Percentiles rank a stretch among this genome's conserved stretches.
Evolutionary conservation across 192 early-diverging fungal species (phyloP).

Genomic region (Geranomyces michiganensis): DNA sequence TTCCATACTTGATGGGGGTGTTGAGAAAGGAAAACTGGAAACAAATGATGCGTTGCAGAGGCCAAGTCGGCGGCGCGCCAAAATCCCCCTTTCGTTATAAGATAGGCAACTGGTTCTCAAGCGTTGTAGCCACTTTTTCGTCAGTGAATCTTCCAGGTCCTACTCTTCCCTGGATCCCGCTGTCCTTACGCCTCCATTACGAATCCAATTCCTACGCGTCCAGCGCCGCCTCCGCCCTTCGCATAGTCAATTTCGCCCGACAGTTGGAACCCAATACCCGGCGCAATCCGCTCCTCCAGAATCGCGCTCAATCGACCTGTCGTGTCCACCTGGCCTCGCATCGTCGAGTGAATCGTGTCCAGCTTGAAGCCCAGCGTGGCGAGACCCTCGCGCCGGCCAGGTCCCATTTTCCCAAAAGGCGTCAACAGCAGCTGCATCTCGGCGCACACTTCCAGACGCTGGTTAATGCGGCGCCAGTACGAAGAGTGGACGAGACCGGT

Average conservation of each 20-base stretch:
- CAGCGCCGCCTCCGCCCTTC: slow-evolving; percentile 64
- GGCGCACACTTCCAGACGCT: slow-evolving; percentile 90
- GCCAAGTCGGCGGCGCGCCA: no score
- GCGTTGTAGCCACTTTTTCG: no score
- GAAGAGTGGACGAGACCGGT: slow-evolving; percentile 70
- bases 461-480: slow-evolving; percentile 90
- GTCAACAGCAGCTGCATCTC: slow-evolving; percentile 84
- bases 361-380: slow-evolving; percentile 97
- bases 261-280: slow-evolving; percentile 69
- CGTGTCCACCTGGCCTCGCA: slow-evolving; percentile 91
- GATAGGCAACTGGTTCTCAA: no score
- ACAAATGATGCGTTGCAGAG: no score
- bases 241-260: slow-evolving; percentile 95
- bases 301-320: slow-evolving; percentile 85
- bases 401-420: slow-evolving; percentile 47
- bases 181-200: slow-evolving; percentile 75
- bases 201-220: slow-evolving; percentile 77
- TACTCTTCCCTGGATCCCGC: no score
- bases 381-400: slow-evolving; percentile 82
- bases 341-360: slow-evolving; percentile 88
- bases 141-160: no score
- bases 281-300: slow-evolving; percentile 94
- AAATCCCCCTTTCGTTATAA: no score
- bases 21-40: no score
- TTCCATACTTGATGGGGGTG: no score